Base-by-base conservation (phyloP, 805 yeast genomes). In the Babjeviella inositovora region DNA sequence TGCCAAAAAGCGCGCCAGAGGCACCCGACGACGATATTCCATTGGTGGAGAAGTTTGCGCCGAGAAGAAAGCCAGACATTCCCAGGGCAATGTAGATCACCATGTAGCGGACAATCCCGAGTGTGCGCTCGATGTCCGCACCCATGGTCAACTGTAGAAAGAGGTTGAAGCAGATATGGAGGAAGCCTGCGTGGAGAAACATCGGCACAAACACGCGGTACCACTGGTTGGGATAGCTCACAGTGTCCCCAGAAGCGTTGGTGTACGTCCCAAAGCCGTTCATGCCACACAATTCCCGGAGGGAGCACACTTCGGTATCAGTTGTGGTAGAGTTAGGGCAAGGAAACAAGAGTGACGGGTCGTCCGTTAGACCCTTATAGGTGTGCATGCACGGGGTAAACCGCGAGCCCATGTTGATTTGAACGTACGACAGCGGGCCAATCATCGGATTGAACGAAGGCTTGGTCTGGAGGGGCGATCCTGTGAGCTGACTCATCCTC, bases 401-500 rank as follows among this genome's bases (percentile, higher is more conserved):
- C 15, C 84, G 42, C 3, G 81, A 72, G 2, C 85, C 85, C 62
- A 70, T 61, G 33, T 69, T 63, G 27, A 75, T 71, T 37, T 68
- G 57, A 2, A 73, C 50, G 34, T 71, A 71, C 0, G 72, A 47
- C 3, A 81, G 71, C 8, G 85, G 85, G 1, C 85, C 85, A 14
- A 75, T 40, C 84, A 75, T 74, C 5, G 84, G 85, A 39, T 75
- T 75, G 50, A 75, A 70, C 29, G 67, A 62, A 5, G 85, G 85
- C 33, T 70, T 43, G 1, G 79, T 69, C 38, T 70, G 80, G 29
- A 75, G 59, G 4, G 74, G 67, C 9, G 63, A 55, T 3, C 80
- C 79, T 0, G 84, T 74, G 20, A 65, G 48, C 5, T 40, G 34
- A 5, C 68, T 60, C 77, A 69, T 68, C 26, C 47, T 50, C 7